Conservation (phyloP, 2,329 filamentous ascomycete genomes). For the Penicillium sp. region DNA sequence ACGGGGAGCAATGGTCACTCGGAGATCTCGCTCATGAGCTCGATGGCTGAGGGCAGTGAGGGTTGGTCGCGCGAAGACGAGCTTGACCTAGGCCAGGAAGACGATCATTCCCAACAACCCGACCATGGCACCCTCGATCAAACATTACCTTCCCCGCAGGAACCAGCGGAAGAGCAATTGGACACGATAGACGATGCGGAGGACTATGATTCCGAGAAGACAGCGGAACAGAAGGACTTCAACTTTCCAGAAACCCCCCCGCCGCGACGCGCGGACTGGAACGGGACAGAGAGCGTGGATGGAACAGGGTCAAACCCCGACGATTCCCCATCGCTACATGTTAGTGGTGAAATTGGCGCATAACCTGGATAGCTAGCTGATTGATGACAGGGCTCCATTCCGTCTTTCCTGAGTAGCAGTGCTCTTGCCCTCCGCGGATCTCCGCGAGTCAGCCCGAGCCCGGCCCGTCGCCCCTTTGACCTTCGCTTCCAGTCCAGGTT, state of each 20-base stretch:
- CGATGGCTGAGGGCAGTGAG: conserved; percentile 61
- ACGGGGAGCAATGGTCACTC: conserved; percentile 53
- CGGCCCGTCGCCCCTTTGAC: conserved; percentile 89
- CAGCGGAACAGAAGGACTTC: conserved; percentile 13
- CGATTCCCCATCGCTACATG: conserved; percentile 79
- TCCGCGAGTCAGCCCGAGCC: conserved; percentile 69
- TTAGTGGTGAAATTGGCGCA: conserved; percentile 52
- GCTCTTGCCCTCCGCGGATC: conserved; percentile 67
- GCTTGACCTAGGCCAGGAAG: conserved; percentile 45
- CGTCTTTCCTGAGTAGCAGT: conserved; percentile 69
- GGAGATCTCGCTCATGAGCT: conserved; percentile 63
- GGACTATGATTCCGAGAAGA: conserved; percentile 24
- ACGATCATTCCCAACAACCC: conserved; percentile 32
- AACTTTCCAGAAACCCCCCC: conserved; percentile 24
- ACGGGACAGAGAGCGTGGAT: conserved; percentile 47
- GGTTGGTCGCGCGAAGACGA: conserved; percentile 59
- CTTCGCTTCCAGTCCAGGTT: conserved; percentile 89
- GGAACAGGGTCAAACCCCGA: conserved; percentile 77
- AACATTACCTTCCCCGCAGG: conserved; percentile 17
- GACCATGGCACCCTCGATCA: conserved; percentile 30
- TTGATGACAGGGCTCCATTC: conserved; percentile 49
- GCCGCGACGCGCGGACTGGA: conserved; percentile 22
- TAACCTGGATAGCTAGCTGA: conserved; percentile 52
- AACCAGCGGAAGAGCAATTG: conserved; percentile 25
- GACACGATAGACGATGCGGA: conserved; percentile 26